Base-by-base conservation (phyloP, 1,284 basidiomycete species). In the Bjerkandera adusta region DNA sequence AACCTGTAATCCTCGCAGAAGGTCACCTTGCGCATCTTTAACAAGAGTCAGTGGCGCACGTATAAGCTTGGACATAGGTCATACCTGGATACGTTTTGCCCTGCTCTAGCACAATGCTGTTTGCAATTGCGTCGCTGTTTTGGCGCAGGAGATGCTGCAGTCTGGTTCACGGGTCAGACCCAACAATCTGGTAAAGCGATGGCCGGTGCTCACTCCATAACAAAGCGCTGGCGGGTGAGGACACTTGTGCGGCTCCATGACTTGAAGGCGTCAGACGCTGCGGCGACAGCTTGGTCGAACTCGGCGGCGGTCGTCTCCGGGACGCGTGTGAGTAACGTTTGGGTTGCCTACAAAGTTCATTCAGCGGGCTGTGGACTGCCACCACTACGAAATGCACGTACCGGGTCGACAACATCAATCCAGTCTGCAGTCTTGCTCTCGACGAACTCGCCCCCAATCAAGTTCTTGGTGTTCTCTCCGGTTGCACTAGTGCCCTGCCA, bases 1-100 rank as follows among this genome's bases (percentile, higher is more conserved):
- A 6, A 99, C 96, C 67, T 97, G 92, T 32, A 98, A 73, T 42
- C 95, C 95, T 35, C 96, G 89, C 10, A 94, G 80, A 32, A 99
- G 81, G 65, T 99, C 96, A 1, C 95, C 95, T 55, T 92, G 91
- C 1, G 95, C 95, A 70, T 97, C 95, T 79, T 66, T n/a, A 36
- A 52, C 21, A 43, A 40, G 32, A 8, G 39, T 43, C 20, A 18
- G 8, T 25, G n/a, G n/a, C n/a, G n/a, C n/a, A n/a, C n/a, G n/a
- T n/a, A n/a, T n/a, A n/a, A n/a, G n/a, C n/a, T n/a, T n/a, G n/a
- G n/a, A 32, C 26, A 41, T 36, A 5, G 15, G 20, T 13, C 36
- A 29, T 57, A 86, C 88, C 87, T 51, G 81, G 79, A 43, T 87
- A 71, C 1, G 92, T 95, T 68, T 96, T 96, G 35, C 92, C 92